Evolutionary conservation across 192 early-diverging fungal genomes (phyloP), one percentile per base, ranked within the genome.

Genomic region (Backusella parvicylindrica): DNA sequence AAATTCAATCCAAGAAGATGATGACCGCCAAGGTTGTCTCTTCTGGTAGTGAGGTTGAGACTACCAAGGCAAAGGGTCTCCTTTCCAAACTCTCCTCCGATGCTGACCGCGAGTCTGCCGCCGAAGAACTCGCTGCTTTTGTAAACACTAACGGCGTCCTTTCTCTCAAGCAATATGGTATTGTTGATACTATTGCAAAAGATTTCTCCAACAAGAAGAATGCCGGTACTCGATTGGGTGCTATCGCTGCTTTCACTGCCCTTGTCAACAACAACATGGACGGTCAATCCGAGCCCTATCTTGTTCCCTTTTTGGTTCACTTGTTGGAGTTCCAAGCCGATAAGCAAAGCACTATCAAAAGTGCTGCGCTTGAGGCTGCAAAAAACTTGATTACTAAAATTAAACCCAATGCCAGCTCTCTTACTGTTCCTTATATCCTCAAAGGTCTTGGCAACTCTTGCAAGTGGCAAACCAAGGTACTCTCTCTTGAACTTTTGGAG

Each of bases 381-480:
- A 85, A 79, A 66, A 80, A 81, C 32, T 73, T 85, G 40, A 80
- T 81, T 73, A 47, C 64, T 66, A 82, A 80, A 66, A 76, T 82
- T 43, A 85, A 84, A 79, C 72, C 86, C 66, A 81, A 82, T 50
- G 82, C 87, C 49, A 75, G 82, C 65, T 71, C 77, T 64, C 72
- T 85, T 63, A 80, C 91, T 79, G 86, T 95, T 60, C 91, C 91
- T 63, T 82, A 87, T 76, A 83, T 92, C 66, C 76, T 89, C 74
- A 84, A 86, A 64, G 88, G 87, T 69, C 85, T 93, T 73, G 85
- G 87, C 71, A 92, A 92, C 83, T 90, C 91, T 74, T 86, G 90
- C 77, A 95, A 91, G 84, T 89, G 91, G 88, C 89, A 91, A 68
- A 91, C 91, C 76, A 92, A 92, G 87, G 76, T 81, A 32, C 81